Conservation (phyloP, 1,284 basidiomycete genomes). For the Ganoderma resinaceum region DNA sequence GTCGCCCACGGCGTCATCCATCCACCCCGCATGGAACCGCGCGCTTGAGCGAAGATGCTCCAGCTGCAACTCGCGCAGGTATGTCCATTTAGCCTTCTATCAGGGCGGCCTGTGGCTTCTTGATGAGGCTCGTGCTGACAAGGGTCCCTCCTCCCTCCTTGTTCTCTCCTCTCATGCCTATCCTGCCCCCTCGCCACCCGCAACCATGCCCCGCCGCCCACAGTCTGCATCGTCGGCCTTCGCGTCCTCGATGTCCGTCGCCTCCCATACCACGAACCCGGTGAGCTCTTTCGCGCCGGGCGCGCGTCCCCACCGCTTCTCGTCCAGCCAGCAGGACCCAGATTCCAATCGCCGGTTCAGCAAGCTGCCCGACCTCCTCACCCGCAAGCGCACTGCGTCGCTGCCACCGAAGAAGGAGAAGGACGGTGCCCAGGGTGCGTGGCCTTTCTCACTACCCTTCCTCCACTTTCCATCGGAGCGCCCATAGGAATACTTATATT, state of each 20-base stretch:
- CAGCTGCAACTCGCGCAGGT: conserved; percentile 32
- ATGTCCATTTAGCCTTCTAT: conserved; percentile 29
- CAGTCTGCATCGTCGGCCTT: conserved; percentile 29
- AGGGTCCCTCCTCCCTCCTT: conserved; percentile 22
- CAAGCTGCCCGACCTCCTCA: conserved; percentile 27
- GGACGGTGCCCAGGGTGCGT: conserved; percentile 23
- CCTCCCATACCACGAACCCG: conserved; percentile 22
- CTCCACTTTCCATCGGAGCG: conserved; percentile 20
- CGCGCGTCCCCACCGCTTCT: conserved; percentile 26
- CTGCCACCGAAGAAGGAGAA: conserved; percentile 27
- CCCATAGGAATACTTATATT: conserved; percentile 5
- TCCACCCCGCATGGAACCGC: conserved; percentile 18
- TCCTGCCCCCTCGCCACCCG: conserved; percentile 13
- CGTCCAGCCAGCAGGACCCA: conserved; percentile 24
- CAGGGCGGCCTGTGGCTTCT: conserved; percentile 30
- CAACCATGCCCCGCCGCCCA: conserved; percentile 12
- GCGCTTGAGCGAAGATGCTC: conserved; percentile 27
- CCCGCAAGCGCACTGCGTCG: conserved; percentile 29
- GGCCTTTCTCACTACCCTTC: neutral
- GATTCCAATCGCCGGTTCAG: conserved; percentile 25
- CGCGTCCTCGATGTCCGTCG: conserved; percentile 19
- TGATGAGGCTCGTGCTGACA: conserved; percentile 32
- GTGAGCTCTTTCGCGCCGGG: conserved; percentile 21
- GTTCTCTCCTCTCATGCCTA: conserved; percentile 21
- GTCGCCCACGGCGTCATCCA: conserved; percentile 20